Percentiles rank a stretch among this genome's conserved stretches.
These are phyloP conservation scores for Sutorius australiensis DNA, from an alignment of 768 basidiomycete species.

Conservation along the genomic window DNA sequence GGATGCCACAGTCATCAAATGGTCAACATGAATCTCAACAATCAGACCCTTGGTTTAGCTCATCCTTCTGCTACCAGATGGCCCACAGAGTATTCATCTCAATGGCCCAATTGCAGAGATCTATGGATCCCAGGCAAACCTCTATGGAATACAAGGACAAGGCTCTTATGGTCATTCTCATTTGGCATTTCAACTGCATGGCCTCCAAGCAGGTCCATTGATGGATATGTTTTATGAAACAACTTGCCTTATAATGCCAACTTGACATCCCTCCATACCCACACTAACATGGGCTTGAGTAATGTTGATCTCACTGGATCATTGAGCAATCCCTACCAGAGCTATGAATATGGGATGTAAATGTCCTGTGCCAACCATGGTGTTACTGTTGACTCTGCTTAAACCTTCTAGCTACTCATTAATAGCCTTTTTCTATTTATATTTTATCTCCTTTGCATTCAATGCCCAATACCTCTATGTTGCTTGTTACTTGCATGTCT, in stretches of 20 bases:
- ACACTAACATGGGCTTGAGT: conserved; percentile 53
- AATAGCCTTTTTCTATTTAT: conserved; percentile 34
- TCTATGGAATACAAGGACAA: conserved; percentile 59
- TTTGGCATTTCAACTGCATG: conserved; percentile 51
- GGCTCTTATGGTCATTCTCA: conserved; percentile 58
- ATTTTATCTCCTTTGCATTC: conserved; percentile 35
- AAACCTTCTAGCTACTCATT: conserved; percentile 22
- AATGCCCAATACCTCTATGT: conserved; percentile 32
- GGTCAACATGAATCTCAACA: conserved; percentile 51
- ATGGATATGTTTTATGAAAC: conserved; percentile 77
- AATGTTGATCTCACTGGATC: conserved; percentile 46
- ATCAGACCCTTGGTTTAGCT: conserved; percentile 49
- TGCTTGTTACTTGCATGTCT: conserved; percentile 36
- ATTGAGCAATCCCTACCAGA: conserved; percentile 73
- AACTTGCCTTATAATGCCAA: conserved; percentile 63
- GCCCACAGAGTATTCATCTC: conserved; percentile 47
- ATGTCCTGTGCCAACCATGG: conserved; percentile 17
- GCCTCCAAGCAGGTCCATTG: conserved; percentile 70
- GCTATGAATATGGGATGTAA: conserved; percentile 79
- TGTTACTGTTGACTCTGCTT: conserved; percentile 24
- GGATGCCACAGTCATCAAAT: conserved; percentile 62
- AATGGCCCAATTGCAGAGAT: conserved; percentile 58
- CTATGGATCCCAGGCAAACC: conserved; percentile 56
- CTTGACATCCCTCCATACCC: conserved; percentile 54
- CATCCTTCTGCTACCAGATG: conserved; percentile 44